phyloP scores from a whole-genome alignment of 2,329 filamentous ascomycete species.

The Verticillium zaregamsianum region DNA sequence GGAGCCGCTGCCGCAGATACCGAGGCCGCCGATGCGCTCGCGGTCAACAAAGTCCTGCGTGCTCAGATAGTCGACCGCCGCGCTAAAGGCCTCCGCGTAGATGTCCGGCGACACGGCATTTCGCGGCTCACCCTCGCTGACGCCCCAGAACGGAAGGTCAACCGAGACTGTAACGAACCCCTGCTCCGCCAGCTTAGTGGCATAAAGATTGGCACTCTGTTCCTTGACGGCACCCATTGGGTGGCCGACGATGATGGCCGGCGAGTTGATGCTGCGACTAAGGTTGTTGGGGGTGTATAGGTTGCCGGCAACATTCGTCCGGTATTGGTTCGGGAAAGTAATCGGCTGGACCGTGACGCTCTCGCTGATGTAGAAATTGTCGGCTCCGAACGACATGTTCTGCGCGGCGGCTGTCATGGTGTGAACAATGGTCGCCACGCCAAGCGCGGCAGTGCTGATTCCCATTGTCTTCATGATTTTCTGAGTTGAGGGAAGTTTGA shows the following conservation, averaged over 20 bases:
- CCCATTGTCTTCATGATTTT: no score
- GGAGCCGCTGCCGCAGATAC: conserved; percentile 24
- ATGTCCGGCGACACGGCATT: conserved; percentile 20
- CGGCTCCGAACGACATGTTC: conserved; percentile 6
- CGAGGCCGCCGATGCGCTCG: conserved; percentile 23
- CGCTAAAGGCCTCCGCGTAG: conserved; percentile 8
- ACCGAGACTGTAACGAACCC: conserved; percentile 21
- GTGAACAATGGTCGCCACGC: background rate
- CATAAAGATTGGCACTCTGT: conserved; percentile 24
- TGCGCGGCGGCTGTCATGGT: conserved; percentile 3
- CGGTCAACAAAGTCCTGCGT: conserved; percentile 17
- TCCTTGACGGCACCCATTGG: conserved; percentile 25
- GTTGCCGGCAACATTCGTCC: background rate
- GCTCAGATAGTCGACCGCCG: conserved; percentile 23
- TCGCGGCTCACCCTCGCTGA: conserved; percentile 18
- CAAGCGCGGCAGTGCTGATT: no score
- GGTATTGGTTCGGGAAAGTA: conserved; percentile 4
- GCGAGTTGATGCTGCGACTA: background rate
- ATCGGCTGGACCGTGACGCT: conserved; percentile 1
- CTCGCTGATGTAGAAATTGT: conserved; percentile 9
- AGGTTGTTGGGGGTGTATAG: conserved; percentile 3
- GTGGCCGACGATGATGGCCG: conserved; percentile 22
- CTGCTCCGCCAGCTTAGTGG: conserved; percentile 18
- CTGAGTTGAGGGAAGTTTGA: no score
- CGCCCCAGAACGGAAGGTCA: conserved; percentile 20